These are phyloP conservation scores for Erythrophleum ivorense DNA, from an alignment of 331 rosid species.

Conservation along the genomic window DNA sequence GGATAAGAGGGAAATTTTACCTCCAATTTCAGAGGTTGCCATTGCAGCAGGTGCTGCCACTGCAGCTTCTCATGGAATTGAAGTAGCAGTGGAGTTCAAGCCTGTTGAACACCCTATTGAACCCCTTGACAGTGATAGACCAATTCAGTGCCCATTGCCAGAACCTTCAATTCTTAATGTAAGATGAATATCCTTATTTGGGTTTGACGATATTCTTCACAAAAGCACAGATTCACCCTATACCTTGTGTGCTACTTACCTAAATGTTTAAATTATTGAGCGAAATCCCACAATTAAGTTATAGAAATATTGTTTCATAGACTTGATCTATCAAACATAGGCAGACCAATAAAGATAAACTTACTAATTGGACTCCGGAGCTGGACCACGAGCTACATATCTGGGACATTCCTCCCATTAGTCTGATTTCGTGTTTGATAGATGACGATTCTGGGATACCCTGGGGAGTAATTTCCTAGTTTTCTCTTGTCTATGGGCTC, in stretches of 20 bases:
- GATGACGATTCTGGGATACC: not conserved
- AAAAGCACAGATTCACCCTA: not conserved
- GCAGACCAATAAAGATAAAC: not conserved
- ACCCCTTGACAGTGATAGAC: slow-evolving; percentile 79
- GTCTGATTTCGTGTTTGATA: not conserved
- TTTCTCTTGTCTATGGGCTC: not conserved
- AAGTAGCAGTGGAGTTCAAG: slow-evolving; percentile 88
- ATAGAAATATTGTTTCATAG: not conserved
- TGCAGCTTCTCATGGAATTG: slow-evolving; percentile 84
- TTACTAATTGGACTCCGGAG: not conserved
- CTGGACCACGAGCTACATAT: not conserved
- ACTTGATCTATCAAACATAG: not conserved
- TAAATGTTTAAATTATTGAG: not conserved
- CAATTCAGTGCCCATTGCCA: slow-evolving; percentile 87
- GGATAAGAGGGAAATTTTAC: slow-evolving; percentile 78
- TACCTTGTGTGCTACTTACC: not conserved
- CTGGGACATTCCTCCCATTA: not conserved
- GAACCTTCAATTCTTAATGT: slow-evolving; percentile 95
- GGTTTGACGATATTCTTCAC: not conserved
- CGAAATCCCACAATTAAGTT: not conserved
- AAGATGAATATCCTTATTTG: slow-evolving; percentile 42
- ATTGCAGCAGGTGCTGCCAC: slow-evolving; percentile 46
- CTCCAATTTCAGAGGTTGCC: slow-evolving; percentile 59
- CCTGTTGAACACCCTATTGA: slow-evolving; percentile 92
- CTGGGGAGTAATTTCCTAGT: not conserved